Percentiles rank a stretch among this genome's conserved stretches.
These are phyloP conservation scores for Solanum lignicaule DNA, from an alignment of 257 asterid genomes.

Conservation along the genomic window DNA sequence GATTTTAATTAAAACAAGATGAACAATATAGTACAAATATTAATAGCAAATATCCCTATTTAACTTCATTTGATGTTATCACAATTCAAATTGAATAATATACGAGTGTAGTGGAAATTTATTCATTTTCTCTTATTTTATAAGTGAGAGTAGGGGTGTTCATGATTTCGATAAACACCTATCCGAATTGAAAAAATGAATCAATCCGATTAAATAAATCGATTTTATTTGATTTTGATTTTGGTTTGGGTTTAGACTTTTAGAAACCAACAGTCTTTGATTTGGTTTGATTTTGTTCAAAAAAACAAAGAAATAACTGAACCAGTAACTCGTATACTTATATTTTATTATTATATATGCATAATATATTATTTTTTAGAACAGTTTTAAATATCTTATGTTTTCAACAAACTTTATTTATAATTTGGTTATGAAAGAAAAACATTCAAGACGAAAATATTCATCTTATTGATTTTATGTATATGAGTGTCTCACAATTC, in stretches of 20 bases:
- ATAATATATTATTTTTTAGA: too few species aligned
- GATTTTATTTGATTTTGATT: too few species aligned
- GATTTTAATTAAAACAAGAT: background rate
- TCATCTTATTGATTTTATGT: background rate
- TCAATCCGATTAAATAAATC: too few species aligned
- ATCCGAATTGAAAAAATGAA: background rate
- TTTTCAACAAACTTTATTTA: too few species aligned
- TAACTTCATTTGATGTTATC: background rate
- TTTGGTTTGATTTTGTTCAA: background rate
- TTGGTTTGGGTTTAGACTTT: too few species aligned
- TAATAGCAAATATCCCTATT: background rate
- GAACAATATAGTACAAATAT: background rate
- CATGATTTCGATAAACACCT: rapidly evolving
- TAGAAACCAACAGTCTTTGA: background rate
- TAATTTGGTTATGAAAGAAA: background rate
- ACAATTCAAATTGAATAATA: background rate
- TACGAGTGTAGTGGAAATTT: background rate
- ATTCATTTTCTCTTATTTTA: too few species aligned
- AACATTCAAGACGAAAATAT: background rate
- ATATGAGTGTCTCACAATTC: background rate
- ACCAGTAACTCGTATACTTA: too few species aligned
- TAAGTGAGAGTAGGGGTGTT: background rate
- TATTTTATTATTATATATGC: too few species aligned
- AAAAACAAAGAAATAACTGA: too few species aligned
- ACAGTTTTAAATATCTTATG: background rate